Base-by-base conservation (phyloP, 2,329 filamentous ascomycete genomes). In the Aureobasidium sp. region DNA sequence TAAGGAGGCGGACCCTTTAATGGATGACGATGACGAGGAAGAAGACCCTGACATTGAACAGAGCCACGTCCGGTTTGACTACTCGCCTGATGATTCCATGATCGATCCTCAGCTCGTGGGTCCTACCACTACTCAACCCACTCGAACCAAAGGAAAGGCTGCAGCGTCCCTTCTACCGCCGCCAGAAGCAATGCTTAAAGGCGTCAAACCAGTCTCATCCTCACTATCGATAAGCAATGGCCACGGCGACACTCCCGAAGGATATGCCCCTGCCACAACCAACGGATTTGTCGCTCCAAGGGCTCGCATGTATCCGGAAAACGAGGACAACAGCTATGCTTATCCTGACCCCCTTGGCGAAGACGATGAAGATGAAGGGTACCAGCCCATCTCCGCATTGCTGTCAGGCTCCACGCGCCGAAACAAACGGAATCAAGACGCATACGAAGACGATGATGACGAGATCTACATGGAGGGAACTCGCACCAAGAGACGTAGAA, bases 1-100 rank as follows among this genome's bases (percentile, higher is more conserved):
- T 7, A 83, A 81, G 67, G 69, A 77, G 52, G 73, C 73, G 46
- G 77, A 81, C 64, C 75, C 77, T 6, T 71, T 76, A 0, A 69
- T 80, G 10, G 74, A 78, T 44, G 75, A 79, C 44, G 51, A 52
- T 7, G 74, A 79, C 27, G 75, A 79, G 55, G 72, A 76, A 39
- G 76, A 81, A 32, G 75, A 78, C 34, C 75, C 75, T 36, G 70
- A 72, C 55, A 20, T 71, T 17, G 72, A 75, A 34, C 72, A 76
- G 50, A 73, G 68, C 13, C 70, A 69, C 44, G 68, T 73, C 36
- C 74, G 75, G 12, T 78, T 78, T 50, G 73, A 76, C 20, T 77
- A 77, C 60, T 77, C 76, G 9, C 76, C 75, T 2, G 67, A 69
- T 29, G 68, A 70, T 17, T 66, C 66, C 10, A 66, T 67, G 26